Evolutionary conservation across 768 basidiomycete species (phyloP).

Genomic region (Auriscalpium microsporum): DNA sequence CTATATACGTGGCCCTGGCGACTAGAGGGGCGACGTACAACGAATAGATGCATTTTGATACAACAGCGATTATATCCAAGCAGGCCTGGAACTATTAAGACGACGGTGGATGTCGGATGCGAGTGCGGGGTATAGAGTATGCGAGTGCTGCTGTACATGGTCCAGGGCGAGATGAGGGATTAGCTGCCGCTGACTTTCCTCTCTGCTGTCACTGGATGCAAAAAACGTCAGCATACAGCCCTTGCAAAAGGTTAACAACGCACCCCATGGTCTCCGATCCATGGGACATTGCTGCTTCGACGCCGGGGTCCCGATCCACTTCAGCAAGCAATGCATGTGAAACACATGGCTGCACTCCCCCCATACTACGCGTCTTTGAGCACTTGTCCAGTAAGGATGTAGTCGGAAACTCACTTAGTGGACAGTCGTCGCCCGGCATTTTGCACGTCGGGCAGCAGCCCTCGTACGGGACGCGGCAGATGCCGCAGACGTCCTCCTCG

Average conservation of each 20-base stretch:
- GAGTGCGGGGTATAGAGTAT: too few relatives aligned
- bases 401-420: slow-evolving; percentile 56
- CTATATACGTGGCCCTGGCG: too few relatives aligned
- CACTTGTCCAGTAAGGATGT: neutral
- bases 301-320: slow-evolving; percentile 86
- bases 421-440: slow-evolving; percentile 93
- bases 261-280: slow-evolving; percentile 91
- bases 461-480: slow-evolving; percentile 87
- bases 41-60: too few relatives aligned
- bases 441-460: slow-evolving; percentile 95
- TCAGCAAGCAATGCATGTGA: slow-evolving; percentile 96
- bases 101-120: too few relatives aligned
- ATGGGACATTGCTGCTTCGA: slow-evolving; percentile 98
- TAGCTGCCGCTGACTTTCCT: slow-evolving; percentile 30
- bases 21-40: too few relatives aligned
- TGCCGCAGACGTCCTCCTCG: slow-evolving; percentile 70
- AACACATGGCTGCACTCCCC: slow-evolving; percentile 97
- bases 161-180: neutral
- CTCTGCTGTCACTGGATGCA: slow-evolving; percentile 41
- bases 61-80: too few relatives aligned
- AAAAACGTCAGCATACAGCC: neutral
- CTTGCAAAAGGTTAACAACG: slow-evolving; percentile 20
- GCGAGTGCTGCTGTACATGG: too few relatives aligned
- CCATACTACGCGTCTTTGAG: slow-evolving; percentile 59
- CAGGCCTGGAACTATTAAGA: too few relatives aligned